Percentiles rank a stretch among this genome's conserved stretches.
phyloP scores from a whole-genome alignment of 1,284 basidiomycete species.

The Trichosporon coremiiforme region DNA sequence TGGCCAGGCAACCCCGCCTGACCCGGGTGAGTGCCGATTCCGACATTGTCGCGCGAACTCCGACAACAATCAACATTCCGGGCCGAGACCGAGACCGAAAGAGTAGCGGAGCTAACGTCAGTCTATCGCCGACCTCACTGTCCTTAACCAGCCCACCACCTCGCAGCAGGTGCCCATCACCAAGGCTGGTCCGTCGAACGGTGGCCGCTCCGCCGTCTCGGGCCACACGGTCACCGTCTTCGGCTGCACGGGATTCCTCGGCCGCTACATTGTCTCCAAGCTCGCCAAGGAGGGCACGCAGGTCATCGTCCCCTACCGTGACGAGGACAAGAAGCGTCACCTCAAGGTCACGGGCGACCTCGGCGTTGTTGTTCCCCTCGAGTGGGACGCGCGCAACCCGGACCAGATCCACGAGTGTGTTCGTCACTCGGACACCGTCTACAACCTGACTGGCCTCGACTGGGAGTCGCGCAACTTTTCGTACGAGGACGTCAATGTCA shows the following conservation, averaged over 20 bases:
- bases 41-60: background rate
- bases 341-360: constrained; percentile 94
- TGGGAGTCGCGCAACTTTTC: constrained; percentile 92
- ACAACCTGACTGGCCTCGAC: constrained; percentile 86
- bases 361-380: constrained; percentile 94
- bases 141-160: constrained; percentile 41
- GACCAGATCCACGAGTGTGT: constrained; percentile 91
- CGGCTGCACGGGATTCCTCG: constrained; percentile 93
- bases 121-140: constrained; percentile 53
- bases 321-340: constrained; percentile 90
- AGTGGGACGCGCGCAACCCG: constrained; percentile 89
- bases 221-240: constrained; percentile 96
- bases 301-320: constrained; percentile 92
- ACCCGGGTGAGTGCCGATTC: constrained; percentile 26
- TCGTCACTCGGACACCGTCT: constrained; percentile 95
- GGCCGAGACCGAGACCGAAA: background rate
- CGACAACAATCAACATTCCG: background rate
- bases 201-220: constrained; percentile 81
- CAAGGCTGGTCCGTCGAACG: constrained; percentile 66
- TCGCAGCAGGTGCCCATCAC: constrained; percentile 64
- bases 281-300: constrained; percentile 92
- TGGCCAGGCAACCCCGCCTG: constrained; percentile 30
- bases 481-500: constrained; percentile 64
- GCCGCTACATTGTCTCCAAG: constrained; percentile 90
- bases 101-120: constrained; percentile 26